Percentiles rank a stretch among this genome's conserved stretches.
Evolutionary conservation across 129 eudicot species (phyloP).

Genomic region (Deinandra increscens): DNA sequence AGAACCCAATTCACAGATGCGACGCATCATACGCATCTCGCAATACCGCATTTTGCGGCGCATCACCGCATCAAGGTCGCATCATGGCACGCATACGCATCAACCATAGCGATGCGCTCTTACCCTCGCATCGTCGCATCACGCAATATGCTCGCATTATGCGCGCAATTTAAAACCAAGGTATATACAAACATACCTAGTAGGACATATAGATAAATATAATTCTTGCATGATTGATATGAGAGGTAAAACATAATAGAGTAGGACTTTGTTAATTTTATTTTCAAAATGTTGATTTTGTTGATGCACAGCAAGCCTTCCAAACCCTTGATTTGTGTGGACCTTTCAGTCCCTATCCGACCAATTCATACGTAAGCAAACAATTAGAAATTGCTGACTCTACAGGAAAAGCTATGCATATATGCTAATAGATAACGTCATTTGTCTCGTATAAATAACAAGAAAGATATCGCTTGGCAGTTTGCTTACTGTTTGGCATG

Average conservation of each 20-base stretch:
- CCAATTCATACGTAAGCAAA: background rate
- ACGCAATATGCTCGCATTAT: no score
- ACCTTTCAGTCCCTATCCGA: background rate
- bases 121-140: no score
- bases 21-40: no score
- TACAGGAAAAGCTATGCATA: background rate
- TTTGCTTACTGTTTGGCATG: slow-evolving; percentile 82
- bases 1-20: no score
- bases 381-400: background rate
- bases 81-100: no score
- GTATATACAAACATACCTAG: no score
- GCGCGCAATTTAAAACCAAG: no score
- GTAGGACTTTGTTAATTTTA: background rate
- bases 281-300: background rate
- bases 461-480: background rate
- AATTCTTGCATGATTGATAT: background rate
- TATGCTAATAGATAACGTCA: background rate
- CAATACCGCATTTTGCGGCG: no score
- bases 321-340: background rate
- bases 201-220: background rate
- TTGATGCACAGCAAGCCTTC: background rate
- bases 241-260: background rate
- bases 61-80: no score
- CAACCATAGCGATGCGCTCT: no score
- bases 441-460: no score